Evolutionary conservation across 2,329 filamentous ascomycete genomes (phyloP).

Genomic region (Botryotinia calthae): DNA sequence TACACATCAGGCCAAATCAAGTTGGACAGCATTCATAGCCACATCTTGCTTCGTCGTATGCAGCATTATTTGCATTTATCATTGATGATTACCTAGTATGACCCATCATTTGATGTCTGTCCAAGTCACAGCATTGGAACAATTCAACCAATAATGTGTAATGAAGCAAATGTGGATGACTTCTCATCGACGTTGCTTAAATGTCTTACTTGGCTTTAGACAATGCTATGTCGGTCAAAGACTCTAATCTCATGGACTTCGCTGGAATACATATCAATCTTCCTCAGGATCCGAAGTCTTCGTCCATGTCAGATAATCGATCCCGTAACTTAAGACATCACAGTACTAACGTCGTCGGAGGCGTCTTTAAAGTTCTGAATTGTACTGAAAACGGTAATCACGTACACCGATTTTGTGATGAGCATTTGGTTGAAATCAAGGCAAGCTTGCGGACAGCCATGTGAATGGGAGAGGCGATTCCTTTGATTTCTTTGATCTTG

Average conservation of each 20-base stretch:
- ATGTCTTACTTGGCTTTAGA: background rate
- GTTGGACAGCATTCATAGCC: background rate
- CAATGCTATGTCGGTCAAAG: background rate
- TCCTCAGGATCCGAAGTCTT: background rate
- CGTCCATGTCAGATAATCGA: background rate
- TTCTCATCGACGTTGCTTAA: background rate
- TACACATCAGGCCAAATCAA: background rate
- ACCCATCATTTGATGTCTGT: background rate
- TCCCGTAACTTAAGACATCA: background rate
- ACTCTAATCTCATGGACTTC: background rate
- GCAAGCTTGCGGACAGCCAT: background rate
- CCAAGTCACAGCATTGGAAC: background rate
- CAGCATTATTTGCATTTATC: background rate
- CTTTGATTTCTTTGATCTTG: background rate
- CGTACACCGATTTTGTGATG: too few species aligned
- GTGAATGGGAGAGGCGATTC: too few species aligned
- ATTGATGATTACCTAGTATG: background rate
- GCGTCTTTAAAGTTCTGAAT: background rate
- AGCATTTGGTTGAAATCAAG: background rate
- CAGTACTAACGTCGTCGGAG: background rate
- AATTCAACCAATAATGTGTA: background rate
- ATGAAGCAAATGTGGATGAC: background rate
- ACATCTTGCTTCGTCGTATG: background rate
- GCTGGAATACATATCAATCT: background rate
- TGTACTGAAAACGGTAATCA: background rate